Evolutionary conservation across 441 rosid species (phyloP).

Genomic region (Sinapis alba): DNA sequence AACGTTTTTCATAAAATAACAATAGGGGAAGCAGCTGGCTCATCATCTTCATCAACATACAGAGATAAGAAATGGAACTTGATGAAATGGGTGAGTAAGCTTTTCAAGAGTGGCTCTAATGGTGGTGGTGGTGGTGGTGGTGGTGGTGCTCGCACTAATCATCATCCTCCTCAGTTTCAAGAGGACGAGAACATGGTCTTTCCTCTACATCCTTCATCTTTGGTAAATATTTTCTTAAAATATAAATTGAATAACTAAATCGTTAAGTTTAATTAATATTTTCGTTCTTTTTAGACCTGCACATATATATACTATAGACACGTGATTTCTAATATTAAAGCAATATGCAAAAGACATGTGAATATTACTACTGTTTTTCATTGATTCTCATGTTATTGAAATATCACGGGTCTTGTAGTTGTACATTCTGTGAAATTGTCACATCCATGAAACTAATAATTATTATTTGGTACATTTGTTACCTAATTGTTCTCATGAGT

Average conservation of each 20-base stretch:
- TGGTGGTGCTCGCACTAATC: constrained; percentile 22
- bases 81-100: constrained; percentile 89
- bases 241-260: not conserved
- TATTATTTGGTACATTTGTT: not conserved
- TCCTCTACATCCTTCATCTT: constrained; percentile 60
- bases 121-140: constrained; percentile 40
- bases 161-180: constrained; percentile 60
- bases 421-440: constrained; percentile 1
- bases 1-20: constrained; percentile 23
- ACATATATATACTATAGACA: constrained; percentile 22
- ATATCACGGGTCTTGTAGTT: not conserved
- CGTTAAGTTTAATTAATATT: not conserved
- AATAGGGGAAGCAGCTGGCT: constrained; percentile 77
- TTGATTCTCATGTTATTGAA: not conserved
- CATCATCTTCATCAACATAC: constrained; percentile 61
- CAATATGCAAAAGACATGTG: constrained; percentile 25
- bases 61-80: constrained; percentile 82
- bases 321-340: constrained; percentile 21
- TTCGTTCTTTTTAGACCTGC: not conserved
- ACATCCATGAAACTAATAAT: not conserved
- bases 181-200: constrained; percentile 86
- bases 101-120: constrained; percentile 63
- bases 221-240: constrained; percentile 50
- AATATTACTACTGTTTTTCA: constrained; percentile 23
- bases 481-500: not conserved